These are phyloP conservation scores for Suillus ampliporus DNA, from an alignment of 768 basidiomycete species.

Conservation along the genomic window DNA sequence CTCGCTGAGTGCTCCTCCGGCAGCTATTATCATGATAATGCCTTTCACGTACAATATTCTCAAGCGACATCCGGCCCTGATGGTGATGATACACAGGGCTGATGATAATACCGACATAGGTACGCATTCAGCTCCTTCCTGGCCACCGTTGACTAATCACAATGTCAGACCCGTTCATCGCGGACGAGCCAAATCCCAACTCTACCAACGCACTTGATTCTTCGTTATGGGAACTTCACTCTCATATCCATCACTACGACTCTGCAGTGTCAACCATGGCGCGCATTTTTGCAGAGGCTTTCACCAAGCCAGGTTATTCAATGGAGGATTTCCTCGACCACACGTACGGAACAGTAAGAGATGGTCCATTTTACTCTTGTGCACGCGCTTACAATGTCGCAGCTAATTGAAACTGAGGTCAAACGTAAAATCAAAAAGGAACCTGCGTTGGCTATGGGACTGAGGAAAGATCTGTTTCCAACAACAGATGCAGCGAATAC, in stretches of 20 bases:
- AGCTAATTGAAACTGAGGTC: constrained; percentile 89
- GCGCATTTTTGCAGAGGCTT: constrained; percentile 86
- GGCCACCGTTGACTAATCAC: constrained; percentile 10
- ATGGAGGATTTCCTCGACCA: constrained; percentile 98
- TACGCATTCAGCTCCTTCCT: constrained; percentile 20
- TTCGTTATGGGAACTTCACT: constrained; percentile 90
- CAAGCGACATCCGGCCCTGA: constrained; percentile 88
- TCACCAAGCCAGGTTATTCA: constrained; percentile 90
- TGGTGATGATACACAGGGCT: constrained; percentile 88
- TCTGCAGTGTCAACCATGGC: constrained; percentile 85
- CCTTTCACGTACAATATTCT: constrained; percentile 95
- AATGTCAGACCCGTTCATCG: constrained; percentile 70
- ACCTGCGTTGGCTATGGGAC: constrained; percentile 58
- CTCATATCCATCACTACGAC: constrained; percentile 84
- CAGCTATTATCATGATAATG: constrained; percentile 88
- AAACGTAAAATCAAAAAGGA: constrained; percentile 83
- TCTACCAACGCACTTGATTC: constrained; percentile 82
- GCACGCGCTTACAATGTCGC: constrained; percentile 16
- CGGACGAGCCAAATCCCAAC: constrained; percentile 72
- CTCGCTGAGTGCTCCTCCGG: constrained; percentile 84
- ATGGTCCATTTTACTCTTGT: neutral
- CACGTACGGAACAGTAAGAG: constrained; percentile 78
- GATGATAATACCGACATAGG: constrained; percentile 47
- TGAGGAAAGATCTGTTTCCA: constrained; percentile 36
- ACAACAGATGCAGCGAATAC: constrained; percentile 30